Evolutionary conservation across 345 rosid genomes (phyloP).

Genomic region (Passiflora organensis): DNA sequence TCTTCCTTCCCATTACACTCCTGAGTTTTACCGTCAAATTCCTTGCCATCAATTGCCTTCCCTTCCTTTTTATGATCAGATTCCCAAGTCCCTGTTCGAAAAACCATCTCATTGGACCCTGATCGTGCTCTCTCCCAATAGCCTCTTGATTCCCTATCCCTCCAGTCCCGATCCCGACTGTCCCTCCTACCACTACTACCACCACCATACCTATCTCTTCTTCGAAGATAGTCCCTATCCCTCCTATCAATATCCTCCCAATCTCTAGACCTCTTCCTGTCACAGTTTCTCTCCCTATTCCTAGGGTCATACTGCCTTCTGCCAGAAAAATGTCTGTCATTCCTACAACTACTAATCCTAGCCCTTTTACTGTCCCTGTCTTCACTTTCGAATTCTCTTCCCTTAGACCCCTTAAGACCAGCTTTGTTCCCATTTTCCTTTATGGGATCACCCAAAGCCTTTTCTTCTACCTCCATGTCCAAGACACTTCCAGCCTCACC

Average conservation of each 20-base stretch:
- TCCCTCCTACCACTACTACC: slow-evolving; percentile 42
- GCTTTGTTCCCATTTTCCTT: slow-evolving; percentile 31
- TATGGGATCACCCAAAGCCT: slow-evolving; percentile 1
- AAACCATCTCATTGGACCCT: slow-evolving; percentile 71
- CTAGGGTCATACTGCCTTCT: slow-evolving; percentile 40
- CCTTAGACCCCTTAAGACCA: slow-evolving; percentile 21
- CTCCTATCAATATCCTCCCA: slow-evolving; percentile 53
- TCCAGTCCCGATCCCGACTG: slow-evolving; percentile 52
- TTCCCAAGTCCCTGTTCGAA: slow-evolving; percentile 77
- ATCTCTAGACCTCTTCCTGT: slow-evolving; percentile 58
- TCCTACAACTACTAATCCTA: slow-evolving; percentile 31
- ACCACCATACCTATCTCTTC: slow-evolving; percentile 45
- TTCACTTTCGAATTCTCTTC: slow-evolving; percentile 31
- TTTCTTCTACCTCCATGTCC: slow-evolving; percentile 12
- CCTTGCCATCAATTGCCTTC: slow-evolving; percentile 38
- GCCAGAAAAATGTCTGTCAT: slow-evolving; percentile 28
- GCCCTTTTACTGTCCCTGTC: slow-evolving; percentile 49
- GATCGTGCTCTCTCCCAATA: slow-evolving; percentile 92
- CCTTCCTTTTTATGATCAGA: slow-evolving; percentile 49
- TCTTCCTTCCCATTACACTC: slow-evolving; percentile 42
- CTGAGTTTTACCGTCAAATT: slow-evolving; percentile 28
- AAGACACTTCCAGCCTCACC: slow-evolving; percentile 14
- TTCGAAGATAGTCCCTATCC: slow-evolving; percentile 53
- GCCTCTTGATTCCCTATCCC: slow-evolving; percentile 67
- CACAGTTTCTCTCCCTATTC: slow-evolving; percentile 47